Evolutionary conservation across 1,139 yeast genomes (phyloP).

Genomic region (Yamadazyma pseudoaaseri): DNA sequence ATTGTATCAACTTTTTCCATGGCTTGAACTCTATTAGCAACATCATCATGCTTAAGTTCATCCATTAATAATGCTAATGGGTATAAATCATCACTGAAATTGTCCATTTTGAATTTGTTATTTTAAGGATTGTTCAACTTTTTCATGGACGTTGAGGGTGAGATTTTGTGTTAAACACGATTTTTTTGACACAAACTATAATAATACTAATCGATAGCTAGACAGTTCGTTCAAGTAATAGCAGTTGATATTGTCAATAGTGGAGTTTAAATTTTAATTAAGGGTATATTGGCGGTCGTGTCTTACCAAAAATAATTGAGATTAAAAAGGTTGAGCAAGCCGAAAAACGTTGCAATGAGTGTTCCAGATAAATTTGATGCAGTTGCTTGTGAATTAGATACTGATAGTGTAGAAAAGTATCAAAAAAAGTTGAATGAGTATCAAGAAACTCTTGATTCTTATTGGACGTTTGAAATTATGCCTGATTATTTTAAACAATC

Average conservation of each 20-base stretch:
- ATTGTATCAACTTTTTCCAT: constrained; percentile 94
- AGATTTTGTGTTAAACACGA: constrained; percentile 2
- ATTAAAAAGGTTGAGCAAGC: neutral
- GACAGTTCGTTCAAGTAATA: no score
- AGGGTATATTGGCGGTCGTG: no score
- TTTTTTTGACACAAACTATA: no score
- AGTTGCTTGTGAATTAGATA: constrained; percentile 12
- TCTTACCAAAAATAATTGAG: no score
- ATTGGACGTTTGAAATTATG: constrained; percentile 40
- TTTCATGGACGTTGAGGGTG: constrained; percentile 8
- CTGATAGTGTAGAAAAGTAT: constrained; percentile 17
- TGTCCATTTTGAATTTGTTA: constrained; percentile 28
- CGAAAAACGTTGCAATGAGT: constrained; percentile 11
- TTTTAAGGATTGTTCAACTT: constrained; percentile 12
- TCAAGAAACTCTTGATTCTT: constrained; percentile 8
- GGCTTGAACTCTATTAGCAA: constrained; percentile 88
- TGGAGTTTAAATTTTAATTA: no score
- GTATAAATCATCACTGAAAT: constrained; percentile 65
- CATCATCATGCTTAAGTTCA: constrained; percentile 92
- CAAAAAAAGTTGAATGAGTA: constrained; percentile 12
- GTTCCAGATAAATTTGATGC: constrained; percentile 19
- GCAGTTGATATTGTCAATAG: no score
- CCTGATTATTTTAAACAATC: constrained; percentile 41
- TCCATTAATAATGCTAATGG: constrained; percentile 97
- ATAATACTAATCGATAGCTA: no score